A percentile compares a stretch with the other conserved stretches of the same genome.
Evolutionary conservation across 2,329 filamentous ascomycete species (phyloP).

Genomic region (Fusarium nygamai): DNA sequence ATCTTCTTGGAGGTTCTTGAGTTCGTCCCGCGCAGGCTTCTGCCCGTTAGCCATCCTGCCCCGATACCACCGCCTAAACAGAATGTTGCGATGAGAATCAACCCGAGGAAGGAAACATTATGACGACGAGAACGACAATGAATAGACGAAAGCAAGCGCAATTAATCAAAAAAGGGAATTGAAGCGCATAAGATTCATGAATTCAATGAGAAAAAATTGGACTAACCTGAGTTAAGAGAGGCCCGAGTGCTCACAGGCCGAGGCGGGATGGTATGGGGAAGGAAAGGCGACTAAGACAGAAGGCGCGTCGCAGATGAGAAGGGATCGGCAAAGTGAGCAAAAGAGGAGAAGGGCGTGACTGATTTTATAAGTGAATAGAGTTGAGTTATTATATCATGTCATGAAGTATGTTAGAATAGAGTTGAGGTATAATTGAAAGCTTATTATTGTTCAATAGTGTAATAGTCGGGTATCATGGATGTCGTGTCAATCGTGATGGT

Average conservation of each 20-base stretch:
- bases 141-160: neutral
- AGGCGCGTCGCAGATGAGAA: constrained; percentile 31
- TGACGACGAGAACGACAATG: constrained; percentile 12
- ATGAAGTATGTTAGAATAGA: neutral
- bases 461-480: constrained; percentile 29
- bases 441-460: constrained; percentile 14
- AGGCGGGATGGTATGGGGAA: constrained; percentile 40
- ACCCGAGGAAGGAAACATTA: constrained; percentile 38
- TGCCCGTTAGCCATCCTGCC: constrained; percentile 50
- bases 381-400: constrained; percentile 25
- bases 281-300: constrained; percentile 35
- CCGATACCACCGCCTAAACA: constrained; percentile 44
- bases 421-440: constrained; percentile 9
- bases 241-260: constrained; percentile 31
- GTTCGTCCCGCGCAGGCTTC: constrained; percentile 46
- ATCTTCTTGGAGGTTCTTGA: constrained; percentile 48
- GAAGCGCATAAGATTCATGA: constrained; percentile 9
- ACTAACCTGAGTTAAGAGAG: constrained; percentile 36
- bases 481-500: constrained; percentile 26
- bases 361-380: neutral
- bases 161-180: neutral
- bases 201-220: constrained; percentile 8
- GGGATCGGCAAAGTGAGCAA: constrained; percentile 16
- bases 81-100: constrained; percentile 46
- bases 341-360: neutral